Evolutionary conservation across 148 eudicot species (phyloP).

Genomic region (Simmondsia chinensis): DNA sequence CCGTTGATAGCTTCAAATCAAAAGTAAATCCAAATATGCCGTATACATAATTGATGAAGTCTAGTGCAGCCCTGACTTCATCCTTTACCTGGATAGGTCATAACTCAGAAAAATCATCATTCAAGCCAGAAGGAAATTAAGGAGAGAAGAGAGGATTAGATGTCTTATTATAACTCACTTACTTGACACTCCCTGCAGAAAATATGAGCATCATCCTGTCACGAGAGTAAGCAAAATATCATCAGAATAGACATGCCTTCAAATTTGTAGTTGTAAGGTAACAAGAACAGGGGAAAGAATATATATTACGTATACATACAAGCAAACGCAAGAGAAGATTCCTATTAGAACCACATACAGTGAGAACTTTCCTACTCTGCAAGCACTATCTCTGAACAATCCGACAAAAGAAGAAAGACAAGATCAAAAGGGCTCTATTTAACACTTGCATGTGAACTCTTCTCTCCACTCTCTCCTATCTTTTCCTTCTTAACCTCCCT

Average conservation of each 20-base stretch:
- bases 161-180: constrained; percentile 20
- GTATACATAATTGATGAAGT: constrained; percentile 63
- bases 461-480: no score
- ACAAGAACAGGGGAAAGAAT: not conserved
- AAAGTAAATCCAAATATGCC: constrained; percentile 78
- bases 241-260: constrained; percentile 12
- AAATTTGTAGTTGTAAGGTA: not conserved
- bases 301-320: no score
- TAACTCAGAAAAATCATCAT: constrained; percentile 4
- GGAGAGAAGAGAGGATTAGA: not conserved
- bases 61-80: constrained; percentile 75
- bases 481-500: no score
- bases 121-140: not conserved
- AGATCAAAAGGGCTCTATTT: no score
- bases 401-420: no score
- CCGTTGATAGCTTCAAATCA: constrained; percentile 93
- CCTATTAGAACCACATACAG: no score
- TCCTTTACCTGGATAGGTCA: constrained; percentile 66
- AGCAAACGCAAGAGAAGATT: no score
- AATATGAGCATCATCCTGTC: constrained; percentile 99
- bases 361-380: no score
- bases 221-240: not conserved
- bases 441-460: no score
- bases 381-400: no score
- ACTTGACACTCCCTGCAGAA: constrained; percentile 98